Evolutionary conservation across 1,284 basidiomycete species (phyloP).

Genomic region (Bjerkandera adusta): DNA sequence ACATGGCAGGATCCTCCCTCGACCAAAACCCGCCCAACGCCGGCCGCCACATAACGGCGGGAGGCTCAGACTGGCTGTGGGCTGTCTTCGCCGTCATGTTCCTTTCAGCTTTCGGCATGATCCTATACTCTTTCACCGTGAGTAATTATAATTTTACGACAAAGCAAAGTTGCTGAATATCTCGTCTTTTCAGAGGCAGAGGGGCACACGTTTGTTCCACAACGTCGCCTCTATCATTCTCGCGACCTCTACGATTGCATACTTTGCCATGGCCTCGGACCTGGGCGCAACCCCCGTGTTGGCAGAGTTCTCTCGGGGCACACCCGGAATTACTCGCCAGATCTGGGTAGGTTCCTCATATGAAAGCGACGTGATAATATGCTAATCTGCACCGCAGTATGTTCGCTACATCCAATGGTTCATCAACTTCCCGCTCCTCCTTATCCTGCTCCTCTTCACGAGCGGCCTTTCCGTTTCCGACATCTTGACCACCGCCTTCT

Average conservation of each 20-base stretch:
- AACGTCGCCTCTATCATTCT: slow-evolving; percentile 46
- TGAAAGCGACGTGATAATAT: not conserved
- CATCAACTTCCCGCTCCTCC: slow-evolving; percentile 55
- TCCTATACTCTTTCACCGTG: slow-evolving; percentile 39
- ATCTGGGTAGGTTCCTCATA: slow-evolving; percentile 46
- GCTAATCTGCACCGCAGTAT: slow-evolving; percentile 29
- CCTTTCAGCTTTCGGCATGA: slow-evolving; percentile 35
- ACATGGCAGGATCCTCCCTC: slow-evolving; percentile 23
- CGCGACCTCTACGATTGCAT: slow-evolving; percentile 41
- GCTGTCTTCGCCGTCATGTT: slow-evolving; percentile 51
- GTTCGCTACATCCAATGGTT: slow-evolving; percentile 59
- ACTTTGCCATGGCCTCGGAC: slow-evolving; percentile 60
- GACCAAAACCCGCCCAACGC: slow-evolving; percentile 39
- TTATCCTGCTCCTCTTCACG: slow-evolving; percentile 49
- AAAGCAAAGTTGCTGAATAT: not conserved
- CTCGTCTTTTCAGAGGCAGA: slow-evolving; percentile 29
- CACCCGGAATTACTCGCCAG: slow-evolving; percentile 32
- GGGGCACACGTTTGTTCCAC: slow-evolving; percentile 46
- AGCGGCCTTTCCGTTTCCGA: slow-evolving; percentile 52
- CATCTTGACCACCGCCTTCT: slow-evolving; percentile 55
- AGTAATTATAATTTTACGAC: slow-evolving; percentile 1
- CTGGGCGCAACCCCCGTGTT: slow-evolving; percentile 46
- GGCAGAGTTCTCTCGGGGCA: slow-evolving; percentile 40
- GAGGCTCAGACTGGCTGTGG: slow-evolving; percentile 54
- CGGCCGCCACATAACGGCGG: slow-evolving; percentile 36